Percentiles rank a stretch among this genome's conserved stretches.
phyloP scores from a whole-genome alignment of 768 basidiomycete genomes.

The Pisolithus microcarpus region DNA sequence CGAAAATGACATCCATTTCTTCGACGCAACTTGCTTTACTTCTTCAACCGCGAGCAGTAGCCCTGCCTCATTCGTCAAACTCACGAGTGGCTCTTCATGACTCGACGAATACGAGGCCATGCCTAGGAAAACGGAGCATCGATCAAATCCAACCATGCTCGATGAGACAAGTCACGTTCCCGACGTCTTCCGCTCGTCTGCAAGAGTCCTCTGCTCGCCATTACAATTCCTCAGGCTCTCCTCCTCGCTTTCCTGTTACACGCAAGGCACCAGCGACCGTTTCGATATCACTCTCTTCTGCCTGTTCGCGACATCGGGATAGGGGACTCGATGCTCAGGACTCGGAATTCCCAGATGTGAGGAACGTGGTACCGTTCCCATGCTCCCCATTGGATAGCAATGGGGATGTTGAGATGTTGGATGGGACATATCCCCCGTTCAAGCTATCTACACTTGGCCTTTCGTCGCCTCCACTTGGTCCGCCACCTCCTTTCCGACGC shows the following conservation, averaged over 20 bases:
- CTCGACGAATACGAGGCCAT: conserved; percentile 18
- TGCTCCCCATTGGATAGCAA: conserved; percentile 19
- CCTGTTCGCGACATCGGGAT: conserved; percentile 17
- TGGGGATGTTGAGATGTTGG: conserved; percentile 22
- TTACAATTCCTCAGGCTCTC: conserved; percentile 1
- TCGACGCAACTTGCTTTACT: conserved; percentile 1
- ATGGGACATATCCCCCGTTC: conserved; percentile 14
- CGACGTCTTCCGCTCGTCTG: conserved; percentile 14
- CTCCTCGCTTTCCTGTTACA: conserved; percentile 16
- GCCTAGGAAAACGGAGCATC: conserved; percentile 1
- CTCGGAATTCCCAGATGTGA: conserved; percentile 23
- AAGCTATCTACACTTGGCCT: neutral
- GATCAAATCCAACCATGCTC: neutral
- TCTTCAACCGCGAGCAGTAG: neutral
- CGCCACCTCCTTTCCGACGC: conserved; percentile 13
- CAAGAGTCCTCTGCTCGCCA: conserved; percentile 3
- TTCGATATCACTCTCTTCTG: conserved; percentile 32
- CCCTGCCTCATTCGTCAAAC: neutral
- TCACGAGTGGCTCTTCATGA: conserved; percentile 18
- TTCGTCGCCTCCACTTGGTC: neutral
- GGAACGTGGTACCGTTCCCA: conserved; percentile 33
- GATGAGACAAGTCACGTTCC: conserved; percentile 10
- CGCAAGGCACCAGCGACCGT: conserved; percentile 33
- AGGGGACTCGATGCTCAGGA: conserved; percentile 3
- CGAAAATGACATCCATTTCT: conserved; percentile 1